Conservation (phyloP, 83 land plant genomes). For the Larix sibirica region DNA sequence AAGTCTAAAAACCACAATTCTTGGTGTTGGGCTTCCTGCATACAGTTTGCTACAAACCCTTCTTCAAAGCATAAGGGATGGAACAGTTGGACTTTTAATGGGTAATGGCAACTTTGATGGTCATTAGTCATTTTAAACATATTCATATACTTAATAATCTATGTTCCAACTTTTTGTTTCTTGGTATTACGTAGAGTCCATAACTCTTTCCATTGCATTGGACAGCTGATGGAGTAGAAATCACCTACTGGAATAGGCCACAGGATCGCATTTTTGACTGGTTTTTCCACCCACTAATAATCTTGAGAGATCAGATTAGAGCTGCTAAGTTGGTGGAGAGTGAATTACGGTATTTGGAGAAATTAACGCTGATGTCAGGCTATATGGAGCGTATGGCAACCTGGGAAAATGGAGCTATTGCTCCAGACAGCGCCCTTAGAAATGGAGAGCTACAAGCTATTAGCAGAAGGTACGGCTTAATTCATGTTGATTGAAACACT, state of each 20-base stretch:
- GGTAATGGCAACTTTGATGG: constrained; percentile 18
- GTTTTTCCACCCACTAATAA: constrained; percentile 75
- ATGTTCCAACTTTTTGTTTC: background rate
- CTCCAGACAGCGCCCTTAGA: constrained; percentile 59
- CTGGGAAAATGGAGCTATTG: constrained; percentile 75
- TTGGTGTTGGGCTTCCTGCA: constrained; percentile 66
- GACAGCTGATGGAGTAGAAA: constrained; percentile 51
- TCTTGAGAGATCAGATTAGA: constrained; percentile 69
- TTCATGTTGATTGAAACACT: background rate
- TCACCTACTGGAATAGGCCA: constrained; percentile 62
- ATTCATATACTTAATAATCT: background rate
- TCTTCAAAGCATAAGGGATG: constrained; percentile 51
- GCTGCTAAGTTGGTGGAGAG: constrained; percentile 45
- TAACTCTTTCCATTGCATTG: constrained; percentile 5
- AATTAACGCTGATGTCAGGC: constrained; percentile 42
- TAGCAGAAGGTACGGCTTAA: constrained; percentile 62
- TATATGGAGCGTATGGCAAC: constrained; percentile 33
- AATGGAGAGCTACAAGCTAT: constrained; percentile 80
- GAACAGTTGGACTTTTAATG: constrained; percentile 50
- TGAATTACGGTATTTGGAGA: constrained; percentile 68
- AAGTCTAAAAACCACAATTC: constrained; percentile 24
- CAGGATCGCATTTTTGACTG: constrained; percentile 63
- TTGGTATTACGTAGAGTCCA: background rate
- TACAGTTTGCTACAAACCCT: constrained; percentile 47
- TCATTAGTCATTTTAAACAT: background rate